Conservation (phyloP, 306 rosid species). For the Calophaca sinica region DNA sequence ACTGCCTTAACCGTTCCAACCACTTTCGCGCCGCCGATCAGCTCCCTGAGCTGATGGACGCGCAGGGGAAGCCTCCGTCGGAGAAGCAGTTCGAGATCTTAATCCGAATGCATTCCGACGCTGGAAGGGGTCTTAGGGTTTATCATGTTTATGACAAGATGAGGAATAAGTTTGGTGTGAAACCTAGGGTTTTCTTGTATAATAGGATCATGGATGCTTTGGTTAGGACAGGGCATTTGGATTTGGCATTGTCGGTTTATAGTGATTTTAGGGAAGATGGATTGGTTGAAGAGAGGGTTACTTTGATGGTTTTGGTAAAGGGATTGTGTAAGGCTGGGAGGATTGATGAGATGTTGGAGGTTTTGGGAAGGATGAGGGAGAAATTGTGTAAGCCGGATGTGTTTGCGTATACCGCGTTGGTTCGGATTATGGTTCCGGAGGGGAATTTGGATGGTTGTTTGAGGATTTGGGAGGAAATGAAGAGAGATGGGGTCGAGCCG, state of each 20-base stretch:
- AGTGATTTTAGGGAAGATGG: constrained; percentile 68
- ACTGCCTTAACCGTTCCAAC: constrained; percentile 68
- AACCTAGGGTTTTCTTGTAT: constrained; percentile 77
- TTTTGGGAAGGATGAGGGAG: constrained; percentile 70
- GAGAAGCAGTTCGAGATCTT: constrained; percentile 91
- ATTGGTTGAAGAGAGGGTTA: constrained; percentile 77
- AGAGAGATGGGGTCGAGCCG: constrained; percentile 60
- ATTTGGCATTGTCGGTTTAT: constrained; percentile 74
- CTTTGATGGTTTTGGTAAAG: constrained; percentile 82
- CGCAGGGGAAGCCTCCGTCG: constrained; percentile 84
- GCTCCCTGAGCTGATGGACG: constrained; percentile 77
- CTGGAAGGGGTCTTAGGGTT: constrained; percentile 75
- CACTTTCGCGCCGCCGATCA: constrained; percentile 70
- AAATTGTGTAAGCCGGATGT: constrained; percentile 82
- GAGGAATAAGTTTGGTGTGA: constrained; percentile 72
- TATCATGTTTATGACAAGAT: constrained; percentile 76
- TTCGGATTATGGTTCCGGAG: constrained; percentile 57
- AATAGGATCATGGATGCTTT: constrained; percentile 83
- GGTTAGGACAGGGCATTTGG: constrained; percentile 62
- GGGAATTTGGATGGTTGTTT: constrained; percentile 75
- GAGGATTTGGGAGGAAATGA: constrained; percentile 89
- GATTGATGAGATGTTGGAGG: constrained; percentile 66
- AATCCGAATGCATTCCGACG: constrained; percentile 76
- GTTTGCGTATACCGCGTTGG: constrained; percentile 82
- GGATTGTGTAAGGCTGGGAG: constrained; percentile 74